phyloP scores from a whole-genome alignment of 1,284 basidiomycete species.

The Ustilago shanxiensis region DNA sequence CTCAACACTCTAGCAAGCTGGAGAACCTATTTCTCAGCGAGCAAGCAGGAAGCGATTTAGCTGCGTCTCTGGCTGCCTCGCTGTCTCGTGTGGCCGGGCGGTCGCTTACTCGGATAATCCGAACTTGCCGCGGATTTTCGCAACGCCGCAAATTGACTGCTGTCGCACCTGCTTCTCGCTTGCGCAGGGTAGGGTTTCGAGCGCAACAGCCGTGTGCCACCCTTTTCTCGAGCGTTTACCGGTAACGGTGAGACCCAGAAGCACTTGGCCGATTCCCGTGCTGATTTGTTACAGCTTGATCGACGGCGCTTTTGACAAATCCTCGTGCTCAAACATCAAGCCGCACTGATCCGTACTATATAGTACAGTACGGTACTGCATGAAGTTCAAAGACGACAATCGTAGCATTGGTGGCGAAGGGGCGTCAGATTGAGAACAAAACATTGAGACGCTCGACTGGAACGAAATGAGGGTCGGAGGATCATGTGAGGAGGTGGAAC shows the following conservation, averaged over 20 bases:
- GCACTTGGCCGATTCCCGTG: background rate
- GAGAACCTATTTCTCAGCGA: background rate
- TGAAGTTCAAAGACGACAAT: too few relatives aligned
- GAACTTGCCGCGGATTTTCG: conserved; percentile 15
- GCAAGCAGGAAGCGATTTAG: background rate
- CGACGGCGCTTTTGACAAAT: background rate
- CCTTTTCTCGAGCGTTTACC: background rate
- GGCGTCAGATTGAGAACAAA: too few relatives aligned
- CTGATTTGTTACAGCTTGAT: background rate
- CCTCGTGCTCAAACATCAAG: too few relatives aligned
- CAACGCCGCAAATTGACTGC: background rate
- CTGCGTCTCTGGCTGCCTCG: background rate
- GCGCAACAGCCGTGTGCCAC: conserved; percentile 5
- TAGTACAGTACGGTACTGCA: too few relatives aligned
- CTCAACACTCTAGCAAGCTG: too few relatives aligned
- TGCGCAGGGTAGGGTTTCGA: background rate
- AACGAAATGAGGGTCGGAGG: background rate
- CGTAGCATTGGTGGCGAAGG: too few relatives aligned
- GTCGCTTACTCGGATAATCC: conserved; percentile 19
- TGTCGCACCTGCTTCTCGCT: background rate
- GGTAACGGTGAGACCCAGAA: background rate
- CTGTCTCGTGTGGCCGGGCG: background rate
- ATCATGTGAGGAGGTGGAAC: background rate
- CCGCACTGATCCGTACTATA: too few relatives aligned
- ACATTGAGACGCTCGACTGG: background rate